Base-by-base conservation (phyloP, 31 red algal species). In the Porphyra umbilicalis region DNA sequence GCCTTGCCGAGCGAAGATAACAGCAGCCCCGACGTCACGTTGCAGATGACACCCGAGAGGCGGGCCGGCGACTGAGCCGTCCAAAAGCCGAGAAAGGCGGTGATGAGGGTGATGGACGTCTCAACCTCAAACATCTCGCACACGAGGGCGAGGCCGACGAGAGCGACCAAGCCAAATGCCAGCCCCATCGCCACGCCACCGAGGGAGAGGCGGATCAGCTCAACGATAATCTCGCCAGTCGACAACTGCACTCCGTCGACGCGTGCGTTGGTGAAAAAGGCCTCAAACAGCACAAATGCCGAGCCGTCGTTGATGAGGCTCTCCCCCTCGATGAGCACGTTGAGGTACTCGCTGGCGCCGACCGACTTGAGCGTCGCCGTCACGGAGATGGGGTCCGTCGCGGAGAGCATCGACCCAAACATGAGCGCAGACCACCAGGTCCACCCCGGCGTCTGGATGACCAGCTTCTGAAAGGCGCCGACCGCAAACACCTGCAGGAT, bases 251-350 rank as follows among this genome's bases (percentile, higher is more conserved):
- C 77, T 29, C 78, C 84, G 44, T 88, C 75, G 11, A 79, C 76
- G 30, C 79, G 77, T 0, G 78, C 82, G 79, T 85, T 88, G 35
- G 87, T 83, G 77, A 99, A 87, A 44, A 99, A 96, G 33, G 87
- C 85, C 80, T 96, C 89, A 76, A 87, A 99, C 20, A 99, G 86
- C 77, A 94, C 92, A 79, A 94, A 96, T 0, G 90, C 97, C n/a
- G 94, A 93, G 33, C 97, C 97, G 81, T 99, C 97, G 67, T 99
- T 99, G 85, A 99, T 88, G n/a, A 99, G 93, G 42, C 94, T 92
- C 79, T 99, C 97, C 68, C 97, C 97, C 77, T 99, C 93, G 75
- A 99, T 99, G 8, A 99, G 79, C 29, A 90, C 93, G 81, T 94
- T 92, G 78, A 99, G 85, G 33, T 83, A 68, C 71, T 95, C 89